Evolutionary conservation across 2,329 filamentous ascomycete genomes (phyloP).

Genomic region (Colletotrichum trifolii): DNA sequence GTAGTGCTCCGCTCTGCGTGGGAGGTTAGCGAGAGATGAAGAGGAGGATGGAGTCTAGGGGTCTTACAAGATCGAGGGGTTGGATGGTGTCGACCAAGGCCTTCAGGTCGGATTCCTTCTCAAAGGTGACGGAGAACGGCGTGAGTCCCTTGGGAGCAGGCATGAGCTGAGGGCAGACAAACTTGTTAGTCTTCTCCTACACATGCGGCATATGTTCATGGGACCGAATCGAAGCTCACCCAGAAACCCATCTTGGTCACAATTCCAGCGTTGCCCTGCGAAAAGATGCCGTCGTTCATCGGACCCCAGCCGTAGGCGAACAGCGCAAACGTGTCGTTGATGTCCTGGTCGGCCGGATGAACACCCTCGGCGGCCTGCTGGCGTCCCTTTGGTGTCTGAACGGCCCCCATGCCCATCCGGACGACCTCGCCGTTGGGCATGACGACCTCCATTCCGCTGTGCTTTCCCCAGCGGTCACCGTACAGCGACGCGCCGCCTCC

Average conservation of each 20-base stretch:
- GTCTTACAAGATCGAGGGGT: conserved; percentile 19
- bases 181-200: no score
- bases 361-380: conserved; percentile 45
- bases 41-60: background rate
- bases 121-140: conserved; percentile 24
- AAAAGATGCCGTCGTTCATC: conserved; percentile 58
- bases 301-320: conserved; percentile 54
- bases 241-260: conserved; percentile 65
- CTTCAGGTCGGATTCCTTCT: conserved; percentile 22
- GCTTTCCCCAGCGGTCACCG: conserved; percentile 43
- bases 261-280: conserved; percentile 62
- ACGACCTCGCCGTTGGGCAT: conserved; percentile 57
- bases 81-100: conserved; percentile 19
- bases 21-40: background rate
- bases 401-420: conserved; percentile 59
- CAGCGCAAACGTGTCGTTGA: conserved; percentile 44
- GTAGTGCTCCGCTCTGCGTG: conserved; percentile 8
- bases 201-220: no score
- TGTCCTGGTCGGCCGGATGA: conserved; percentile 42
- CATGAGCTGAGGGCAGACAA: conserved; percentile 1
- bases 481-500: conserved; percentile 58
- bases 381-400: conserved; percentile 47
- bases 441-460: conserved; percentile 56
- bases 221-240: background rate
- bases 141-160: conserved; percentile 26